Conservation (phyloP, 495 filamentous ascomycete species). For the Hyaloscypha bicolor region DNA sequence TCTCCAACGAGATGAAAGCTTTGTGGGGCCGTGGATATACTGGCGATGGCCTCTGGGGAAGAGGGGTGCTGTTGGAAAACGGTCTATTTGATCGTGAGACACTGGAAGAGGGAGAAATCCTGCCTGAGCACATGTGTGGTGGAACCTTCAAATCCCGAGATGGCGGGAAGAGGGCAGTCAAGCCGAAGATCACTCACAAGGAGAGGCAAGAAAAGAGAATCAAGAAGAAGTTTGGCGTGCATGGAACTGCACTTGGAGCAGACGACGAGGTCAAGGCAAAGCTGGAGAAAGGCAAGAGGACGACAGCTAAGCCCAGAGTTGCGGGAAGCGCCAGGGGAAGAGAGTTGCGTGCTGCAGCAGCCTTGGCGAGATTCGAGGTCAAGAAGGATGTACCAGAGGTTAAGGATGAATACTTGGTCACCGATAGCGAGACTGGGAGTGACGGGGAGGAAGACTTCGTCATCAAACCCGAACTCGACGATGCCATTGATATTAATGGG, state of each 20-base stretch:
- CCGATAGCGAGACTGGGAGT: slow-evolving; percentile 30
- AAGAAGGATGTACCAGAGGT: slow-evolving; percentile 41
- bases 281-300: slow-evolving; percentile 63
- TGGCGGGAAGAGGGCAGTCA: slow-evolving; percentile 53
- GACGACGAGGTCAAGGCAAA: slow-evolving; percentile 62
- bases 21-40: slow-evolving; percentile 68
- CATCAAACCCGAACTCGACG: slow-evolving; percentile 35
- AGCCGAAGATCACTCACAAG: slow-evolving; percentile 56
- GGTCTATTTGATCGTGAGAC: slow-evolving; percentile 57
- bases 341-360: slow-evolving; percentile 75
- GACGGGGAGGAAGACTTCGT: slow-evolving; percentile 20
- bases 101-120: slow-evolving; percentile 49
- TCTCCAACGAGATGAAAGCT: slow-evolving; percentile 61
- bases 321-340: slow-evolving; percentile 69
- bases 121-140: slow-evolving; percentile 69
- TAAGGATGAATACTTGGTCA: slow-evolving; percentile 30
- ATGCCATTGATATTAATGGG: slow-evolving; percentile 59
- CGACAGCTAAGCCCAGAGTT: slow-evolving; percentile 61
- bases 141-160: slow-evolving; percentile 62
- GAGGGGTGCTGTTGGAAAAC: slow-evolving; percentile 59
- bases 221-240: slow-evolving; percentile 71
- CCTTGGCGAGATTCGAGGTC: slow-evolving; percentile 70
- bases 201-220: slow-evolving; percentile 68
- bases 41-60: slow-evolving; percentile 78
- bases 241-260: slow-evolving; percentile 66